A percentile compares a stretch with the other conserved stretches of the same genome.
Evolutionary conservation across 768 basidiomycete species (phyloP).

Genomic region (Lactifluus pinguis): DNA sequence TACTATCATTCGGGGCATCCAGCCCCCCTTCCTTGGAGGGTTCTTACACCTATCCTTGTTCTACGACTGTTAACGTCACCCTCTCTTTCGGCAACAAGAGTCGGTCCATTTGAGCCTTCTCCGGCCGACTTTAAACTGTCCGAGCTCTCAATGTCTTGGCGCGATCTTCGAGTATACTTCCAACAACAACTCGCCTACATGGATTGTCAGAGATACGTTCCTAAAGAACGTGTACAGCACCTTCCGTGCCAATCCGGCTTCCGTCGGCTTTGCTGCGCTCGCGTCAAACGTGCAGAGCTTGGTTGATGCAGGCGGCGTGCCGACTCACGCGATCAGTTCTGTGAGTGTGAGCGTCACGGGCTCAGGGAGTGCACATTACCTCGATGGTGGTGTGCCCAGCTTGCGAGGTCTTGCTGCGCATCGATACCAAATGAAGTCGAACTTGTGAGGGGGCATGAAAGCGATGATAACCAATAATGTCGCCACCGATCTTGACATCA

Average conservation of each 20-base stretch:
- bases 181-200: conserved; percentile 43
- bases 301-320: conserved; percentile 29
- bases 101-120: conserved; percentile 80
- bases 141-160: conserved; percentile 66
- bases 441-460: too few species aligned
- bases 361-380: background rate
- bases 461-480: too few species aligned
- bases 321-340: conserved; percentile 51
- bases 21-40: too few species aligned
- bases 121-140: conserved; percentile 71
- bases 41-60: too few species aligned
- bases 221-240: conserved; percentile 94
- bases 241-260: conserved; percentile 68
- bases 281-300: conserved; percentile 42
- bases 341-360: conserved; percentile 37
- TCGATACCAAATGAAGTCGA: too few species aligned
- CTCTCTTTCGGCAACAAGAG: conserved; percentile 64
- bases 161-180: conserved; percentile 65
- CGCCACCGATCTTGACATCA: too few species aligned
- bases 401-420: too few species aligned
- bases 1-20: too few species aligned
- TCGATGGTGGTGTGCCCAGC: too few species aligned
- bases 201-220: conserved; percentile 92
- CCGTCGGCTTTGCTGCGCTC: conserved; percentile 78
- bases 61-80: conserved; percentile 52